Percentiles rank a stretch among this genome's conserved stretches.
Evolutionary conservation across 805 yeast genomes (phyloP).

Genomic region (Metschnikowia lachancei): DNA sequence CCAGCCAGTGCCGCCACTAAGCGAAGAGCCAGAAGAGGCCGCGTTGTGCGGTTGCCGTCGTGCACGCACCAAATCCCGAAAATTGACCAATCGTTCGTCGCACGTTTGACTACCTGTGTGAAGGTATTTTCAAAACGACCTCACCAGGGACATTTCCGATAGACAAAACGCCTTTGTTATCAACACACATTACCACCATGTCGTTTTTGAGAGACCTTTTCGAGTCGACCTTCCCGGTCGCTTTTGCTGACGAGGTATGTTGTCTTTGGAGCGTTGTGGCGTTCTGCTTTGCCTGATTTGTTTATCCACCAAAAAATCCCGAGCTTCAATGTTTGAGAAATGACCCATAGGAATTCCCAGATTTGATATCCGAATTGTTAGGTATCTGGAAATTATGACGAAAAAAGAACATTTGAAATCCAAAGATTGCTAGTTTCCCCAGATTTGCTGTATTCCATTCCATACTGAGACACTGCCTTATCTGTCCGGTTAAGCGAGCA

Average conservation of each 20-base stretch:
- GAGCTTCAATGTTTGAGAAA: neutral
- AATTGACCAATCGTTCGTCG: conserved; percentile 22
- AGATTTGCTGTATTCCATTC: too few species aligned
- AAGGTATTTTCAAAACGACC: conserved; percentile 14
- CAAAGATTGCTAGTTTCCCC: too few species aligned
- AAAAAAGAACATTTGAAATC: too few species aligned
- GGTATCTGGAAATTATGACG: too few species aligned
- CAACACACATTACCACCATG: conserved; percentile 27
- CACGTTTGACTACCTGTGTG: conserved; percentile 21
- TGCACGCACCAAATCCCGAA: conserved; percentile 7
- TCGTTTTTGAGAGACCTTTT: conserved; percentile 67
- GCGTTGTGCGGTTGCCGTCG: conserved; percentile 5
- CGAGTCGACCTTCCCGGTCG: conserved; percentile 78
- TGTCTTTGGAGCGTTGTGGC: neutral
- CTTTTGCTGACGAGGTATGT: conserved; percentile 75
- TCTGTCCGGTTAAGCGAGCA: neutral
- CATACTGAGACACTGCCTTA: too few species aligned
- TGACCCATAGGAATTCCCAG: neutral
- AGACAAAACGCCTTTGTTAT: conserved; percentile 5
- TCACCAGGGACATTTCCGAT: conserved; percentile 2
- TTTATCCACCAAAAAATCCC: neutral
- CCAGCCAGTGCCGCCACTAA: too few species aligned
- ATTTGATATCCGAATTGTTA: neutral
- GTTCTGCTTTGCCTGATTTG: neutral
- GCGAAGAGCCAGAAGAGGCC: too few species aligned